These are phyloP conservation scores for Vaccinium vitisidaea DNA, from an alignment of 148 eudicot species.

Conservation along the genomic window DNA sequence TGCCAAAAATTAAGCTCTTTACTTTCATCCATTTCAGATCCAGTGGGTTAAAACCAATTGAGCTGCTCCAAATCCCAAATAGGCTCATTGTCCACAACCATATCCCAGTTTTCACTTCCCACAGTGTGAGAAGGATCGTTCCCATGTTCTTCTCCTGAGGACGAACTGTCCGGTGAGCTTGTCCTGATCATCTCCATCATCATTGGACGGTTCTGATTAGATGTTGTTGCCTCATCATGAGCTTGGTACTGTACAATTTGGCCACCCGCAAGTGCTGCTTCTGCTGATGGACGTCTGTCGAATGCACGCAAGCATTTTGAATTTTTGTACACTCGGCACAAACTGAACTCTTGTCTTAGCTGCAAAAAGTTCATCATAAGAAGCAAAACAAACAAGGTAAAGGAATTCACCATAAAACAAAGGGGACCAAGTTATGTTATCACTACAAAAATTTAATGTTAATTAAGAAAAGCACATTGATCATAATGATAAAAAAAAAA, in stretches of 20 bases:
- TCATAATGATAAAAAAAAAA: too few relatives aligned
- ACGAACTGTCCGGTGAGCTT: slow-evolving; percentile 21
- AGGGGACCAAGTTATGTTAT: not conserved
- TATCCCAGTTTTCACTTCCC: not conserved
- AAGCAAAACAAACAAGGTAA: not conserved
- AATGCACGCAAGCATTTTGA: slow-evolving; percentile 37
- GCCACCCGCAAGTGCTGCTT: not conserved
- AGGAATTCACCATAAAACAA: not conserved
- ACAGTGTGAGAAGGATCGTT: not conserved
- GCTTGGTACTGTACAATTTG: not conserved
- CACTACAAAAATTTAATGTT: not conserved
- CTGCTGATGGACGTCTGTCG: slow-evolving; percentile 38
- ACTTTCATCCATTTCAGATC: not conserved
- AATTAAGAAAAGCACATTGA: too few relatives aligned
- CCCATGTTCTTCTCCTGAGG: slow-evolving; percentile 20
- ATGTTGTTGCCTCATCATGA: not conserved
- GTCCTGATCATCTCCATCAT: slow-evolving; percentile 2
- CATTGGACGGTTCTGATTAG: slow-evolving; percentile 3
- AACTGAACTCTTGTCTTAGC: slow-evolving; percentile 33
- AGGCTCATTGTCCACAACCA: slow-evolving; percentile 15
- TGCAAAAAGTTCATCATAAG: not conserved
- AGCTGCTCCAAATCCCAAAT: slow-evolving; percentile 32
- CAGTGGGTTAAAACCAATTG: slow-evolving; percentile 6
- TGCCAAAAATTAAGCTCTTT: not conserved
- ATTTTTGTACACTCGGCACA: slow-evolving; percentile 45